Conservation (phyloP, 1,284 basidiomycete species). For the Irpex rosettiformis region DNA sequence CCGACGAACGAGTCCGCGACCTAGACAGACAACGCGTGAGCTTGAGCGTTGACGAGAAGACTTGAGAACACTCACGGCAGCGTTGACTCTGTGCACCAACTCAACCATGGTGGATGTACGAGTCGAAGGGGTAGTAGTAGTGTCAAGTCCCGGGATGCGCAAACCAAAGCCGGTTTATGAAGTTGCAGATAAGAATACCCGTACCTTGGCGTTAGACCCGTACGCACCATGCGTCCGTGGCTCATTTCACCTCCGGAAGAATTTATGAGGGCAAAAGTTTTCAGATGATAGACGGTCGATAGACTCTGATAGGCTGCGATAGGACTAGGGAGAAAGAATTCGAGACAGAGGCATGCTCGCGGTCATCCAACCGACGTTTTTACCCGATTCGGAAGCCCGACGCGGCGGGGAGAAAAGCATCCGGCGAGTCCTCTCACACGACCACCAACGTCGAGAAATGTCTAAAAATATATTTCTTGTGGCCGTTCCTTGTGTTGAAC, state of each 20-base stretch:
- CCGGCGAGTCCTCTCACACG: no score
- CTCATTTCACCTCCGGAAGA: background rate
- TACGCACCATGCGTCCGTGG: background rate
- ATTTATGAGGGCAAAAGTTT: background rate
- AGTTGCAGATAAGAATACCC: background rate
- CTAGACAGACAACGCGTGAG: conserved; percentile 27
- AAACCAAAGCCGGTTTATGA: background rate
- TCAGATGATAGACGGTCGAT: background rate
- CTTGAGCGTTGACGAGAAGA: background rate
- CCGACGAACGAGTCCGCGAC: conserved; percentile 74
- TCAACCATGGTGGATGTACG: conserved; percentile 21
- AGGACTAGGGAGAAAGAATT: no score
- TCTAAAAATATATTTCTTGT: no score
- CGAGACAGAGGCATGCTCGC: no score
- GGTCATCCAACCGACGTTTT: no score
- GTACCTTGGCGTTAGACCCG: background rate
- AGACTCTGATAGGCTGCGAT: no score
- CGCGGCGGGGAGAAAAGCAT: no score
- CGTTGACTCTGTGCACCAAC: conserved; percentile 27
- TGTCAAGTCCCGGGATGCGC: background rate
- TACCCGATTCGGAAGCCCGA: no score
- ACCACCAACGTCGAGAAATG: no score
- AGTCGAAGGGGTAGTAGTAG: background rate
- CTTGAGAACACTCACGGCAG: conserved; percentile 19
- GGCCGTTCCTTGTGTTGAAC: no score